A percentile compares a stretch with the other conserved stretches of the same genome.
phyloP scores from a whole-genome alignment of 495 filamentous ascomycete species.

The Penicillium subrubescens region DNA sequence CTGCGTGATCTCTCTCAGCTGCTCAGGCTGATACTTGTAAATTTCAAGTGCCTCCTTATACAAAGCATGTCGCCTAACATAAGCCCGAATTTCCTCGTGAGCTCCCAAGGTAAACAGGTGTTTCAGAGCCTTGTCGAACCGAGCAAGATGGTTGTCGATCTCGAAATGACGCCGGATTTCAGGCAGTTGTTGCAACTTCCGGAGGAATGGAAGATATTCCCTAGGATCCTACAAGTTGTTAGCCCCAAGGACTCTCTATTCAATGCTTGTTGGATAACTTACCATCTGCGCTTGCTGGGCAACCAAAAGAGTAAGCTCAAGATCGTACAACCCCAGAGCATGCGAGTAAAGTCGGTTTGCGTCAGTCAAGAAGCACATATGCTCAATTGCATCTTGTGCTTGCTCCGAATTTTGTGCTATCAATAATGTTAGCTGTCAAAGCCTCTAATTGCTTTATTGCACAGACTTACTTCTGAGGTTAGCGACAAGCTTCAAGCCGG shows the following conservation, averaged over 20 bases:
- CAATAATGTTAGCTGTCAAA: conserved; percentile 19
- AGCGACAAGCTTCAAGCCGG: conserved; percentile 78
- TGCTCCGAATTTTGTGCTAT: conserved; percentile 62
- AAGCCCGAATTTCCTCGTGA: conserved; percentile 75
- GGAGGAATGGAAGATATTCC: conserved; percentile 94
- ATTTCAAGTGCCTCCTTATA: conserved; percentile 75
- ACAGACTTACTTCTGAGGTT: conserved; percentile 59
- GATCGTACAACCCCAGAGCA: conserved; percentile 85
- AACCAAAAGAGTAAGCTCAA: conserved; percentile 85
- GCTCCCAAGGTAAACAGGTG: conserved; percentile 68
- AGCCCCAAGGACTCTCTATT: background rate
- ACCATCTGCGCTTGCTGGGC: conserved; percentile 93
- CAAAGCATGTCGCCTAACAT: conserved; percentile 75
- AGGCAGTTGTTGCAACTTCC: conserved; percentile 75
- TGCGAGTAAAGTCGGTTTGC: conserved; percentile 91
- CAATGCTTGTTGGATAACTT: conserved; percentile 6
- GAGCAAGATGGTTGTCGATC: conserved; percentile 84
- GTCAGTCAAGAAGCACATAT: conserved; percentile 96
- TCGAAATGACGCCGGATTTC: conserved; percentile 70
- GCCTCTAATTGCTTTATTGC: background rate
- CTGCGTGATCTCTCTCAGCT: conserved; percentile 62
- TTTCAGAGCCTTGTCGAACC: conserved; percentile 72
- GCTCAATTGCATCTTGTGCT: conserved; percentile 84
- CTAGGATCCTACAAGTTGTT: conserved; percentile 64
- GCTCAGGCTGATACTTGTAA: conserved; percentile 77